phyloP scores from a whole-genome alignment of 2,329 filamentous ascomycete genomes.

The Daldinia eschscholtzii region DNA sequence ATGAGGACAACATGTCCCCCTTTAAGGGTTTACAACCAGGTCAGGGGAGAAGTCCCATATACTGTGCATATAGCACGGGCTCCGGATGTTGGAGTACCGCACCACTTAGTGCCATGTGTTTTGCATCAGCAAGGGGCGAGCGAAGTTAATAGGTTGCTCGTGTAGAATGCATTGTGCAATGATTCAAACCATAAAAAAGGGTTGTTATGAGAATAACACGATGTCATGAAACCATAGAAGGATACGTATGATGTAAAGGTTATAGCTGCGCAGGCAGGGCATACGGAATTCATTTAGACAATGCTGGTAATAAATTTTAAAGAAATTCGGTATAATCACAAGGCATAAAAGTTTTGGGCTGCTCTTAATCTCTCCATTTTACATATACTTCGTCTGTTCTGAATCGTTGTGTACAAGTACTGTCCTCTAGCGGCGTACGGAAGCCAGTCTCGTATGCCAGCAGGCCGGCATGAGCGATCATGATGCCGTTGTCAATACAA shows the following conservation, averaged over 20 bases:
- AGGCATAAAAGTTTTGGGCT: constrained; percentile 19
- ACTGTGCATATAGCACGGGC: constrained; percentile 3
- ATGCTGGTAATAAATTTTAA: constrained; percentile 30
- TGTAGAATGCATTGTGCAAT: constrained; percentile 14
- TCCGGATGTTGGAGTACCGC: constrained; percentile 9
- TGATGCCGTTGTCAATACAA: constrained; percentile 99
- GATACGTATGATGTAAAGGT: constrained; percentile 28
- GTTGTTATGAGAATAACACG: constrained; percentile 29
- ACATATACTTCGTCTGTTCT: constrained; percentile 85
- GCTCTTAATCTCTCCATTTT: constrained; percentile 75
- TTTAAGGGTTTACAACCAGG: constrained; percentile 5
- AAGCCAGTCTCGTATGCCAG: constrained; percentile 87
- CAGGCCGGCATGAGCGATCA: constrained; percentile 97
- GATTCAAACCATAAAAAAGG: constrained; percentile 11
- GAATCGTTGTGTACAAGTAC: constrained; percentile 86
- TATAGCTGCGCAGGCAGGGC: constrained; percentile 21
- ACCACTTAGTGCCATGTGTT: constrained; percentile 19
- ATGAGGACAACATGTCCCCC: constrained; percentile 3
- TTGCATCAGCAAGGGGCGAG: constrained; percentile 4
- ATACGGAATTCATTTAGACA: constrained; percentile 18
- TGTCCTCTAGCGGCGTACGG: constrained; percentile 80
- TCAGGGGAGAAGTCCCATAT: not conserved
- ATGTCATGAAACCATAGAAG: constrained; percentile 34
- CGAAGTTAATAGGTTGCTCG: constrained; percentile 7
- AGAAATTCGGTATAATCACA: constrained; percentile 24